These are phyloP conservation scores for Boletellus ananas DNA, from an alignment of 768 basidiomycete species.

Conservation along the genomic window DNA sequence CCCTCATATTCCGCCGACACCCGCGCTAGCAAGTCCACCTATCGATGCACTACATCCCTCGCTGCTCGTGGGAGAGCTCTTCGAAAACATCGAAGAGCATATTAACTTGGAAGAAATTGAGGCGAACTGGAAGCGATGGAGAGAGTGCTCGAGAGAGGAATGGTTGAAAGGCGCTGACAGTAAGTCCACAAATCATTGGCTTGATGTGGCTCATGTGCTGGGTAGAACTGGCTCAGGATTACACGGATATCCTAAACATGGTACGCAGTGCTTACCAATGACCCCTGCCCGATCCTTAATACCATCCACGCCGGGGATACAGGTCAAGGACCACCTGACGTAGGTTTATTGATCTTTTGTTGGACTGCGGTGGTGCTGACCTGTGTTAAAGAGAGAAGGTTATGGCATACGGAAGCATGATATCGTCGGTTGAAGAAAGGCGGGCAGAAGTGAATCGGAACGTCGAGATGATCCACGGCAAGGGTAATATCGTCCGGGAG, in stretches of 20 bases:
- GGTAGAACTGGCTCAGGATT: constrained; percentile 19
- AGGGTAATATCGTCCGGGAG: constrained; percentile 18
- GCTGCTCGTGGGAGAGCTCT: constrained; percentile 12
- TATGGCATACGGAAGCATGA: constrained; percentile 16
- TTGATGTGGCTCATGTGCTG: not conserved
- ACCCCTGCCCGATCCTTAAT: not conserved
- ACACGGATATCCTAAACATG: constrained; percentile 18
- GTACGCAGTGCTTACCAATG: constrained; percentile 11
- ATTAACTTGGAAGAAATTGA: constrained; percentile 22
- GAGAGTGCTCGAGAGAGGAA: constrained; percentile 26
- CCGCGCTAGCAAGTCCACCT: constrained; percentile 3
- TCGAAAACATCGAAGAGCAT: constrained; percentile 18
- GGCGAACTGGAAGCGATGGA: constrained; percentile 26
- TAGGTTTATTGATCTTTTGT: constrained; percentile 5
- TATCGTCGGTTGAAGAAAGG: constrained; percentile 20
- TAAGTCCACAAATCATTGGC: constrained; percentile 7
- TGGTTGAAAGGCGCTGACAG: constrained; percentile 31
- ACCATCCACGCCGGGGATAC: not conserved
- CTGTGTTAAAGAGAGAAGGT: constrained; percentile 19
- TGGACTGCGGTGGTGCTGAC: constrained; percentile 1
- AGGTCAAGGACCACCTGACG: constrained; percentile 31
- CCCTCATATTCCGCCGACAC: constrained; percentile 17
- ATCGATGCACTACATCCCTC: constrained; percentile 2
- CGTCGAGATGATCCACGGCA: constrained; percentile 17
- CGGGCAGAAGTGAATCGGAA: constrained; percentile 16